Conservation (phyloP, 305 asterid species). For the Petunia hybrid region DNA sequence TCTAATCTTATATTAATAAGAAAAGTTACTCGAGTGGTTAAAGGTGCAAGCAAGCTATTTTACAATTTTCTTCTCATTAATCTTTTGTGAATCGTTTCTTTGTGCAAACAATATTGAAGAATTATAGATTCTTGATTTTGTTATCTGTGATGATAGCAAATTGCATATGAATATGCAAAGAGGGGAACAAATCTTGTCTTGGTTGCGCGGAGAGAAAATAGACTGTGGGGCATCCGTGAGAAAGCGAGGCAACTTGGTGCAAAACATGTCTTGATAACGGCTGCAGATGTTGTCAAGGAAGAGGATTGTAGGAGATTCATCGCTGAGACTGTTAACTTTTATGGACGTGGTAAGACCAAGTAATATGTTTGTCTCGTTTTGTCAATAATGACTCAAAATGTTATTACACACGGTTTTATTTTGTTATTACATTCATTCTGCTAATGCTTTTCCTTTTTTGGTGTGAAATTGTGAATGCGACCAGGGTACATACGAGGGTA, state of each 20-base stretch:
- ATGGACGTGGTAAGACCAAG: conserved; percentile 59
- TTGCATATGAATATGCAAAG: conserved; percentile 85
- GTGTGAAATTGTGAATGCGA: neutral
- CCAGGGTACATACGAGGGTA: neutral
- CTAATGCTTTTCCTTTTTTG: neutral
- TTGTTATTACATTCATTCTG: neutral
- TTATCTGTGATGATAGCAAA: conserved; percentile 59
- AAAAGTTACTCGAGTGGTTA: neutral
- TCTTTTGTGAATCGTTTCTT: neutral
- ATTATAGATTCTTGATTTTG: neutral
- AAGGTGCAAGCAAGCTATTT: neutral
- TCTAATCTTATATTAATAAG: too few relatives aligned
- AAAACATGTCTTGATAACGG: conserved; percentile 62
- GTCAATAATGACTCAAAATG: neutral
- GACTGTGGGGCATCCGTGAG: conserved; percentile 77
- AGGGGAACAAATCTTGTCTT: conserved; percentile 79
- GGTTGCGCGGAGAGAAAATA: conserved; percentile 77
- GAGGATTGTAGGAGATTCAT: conserved; percentile 83
- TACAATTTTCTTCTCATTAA: neutral
- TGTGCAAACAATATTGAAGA: neutral
- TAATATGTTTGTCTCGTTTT: neutral
- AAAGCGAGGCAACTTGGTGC: conserved; percentile 73
- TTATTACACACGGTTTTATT: neutral
- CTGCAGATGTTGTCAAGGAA: conserved; percentile 95
- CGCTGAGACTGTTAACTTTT: conserved; percentile 62